Evolutionary conservation across 2,329 filamentous ascomycete genomes (phyloP).

Genomic region (Aschersonia sp.): DNA sequence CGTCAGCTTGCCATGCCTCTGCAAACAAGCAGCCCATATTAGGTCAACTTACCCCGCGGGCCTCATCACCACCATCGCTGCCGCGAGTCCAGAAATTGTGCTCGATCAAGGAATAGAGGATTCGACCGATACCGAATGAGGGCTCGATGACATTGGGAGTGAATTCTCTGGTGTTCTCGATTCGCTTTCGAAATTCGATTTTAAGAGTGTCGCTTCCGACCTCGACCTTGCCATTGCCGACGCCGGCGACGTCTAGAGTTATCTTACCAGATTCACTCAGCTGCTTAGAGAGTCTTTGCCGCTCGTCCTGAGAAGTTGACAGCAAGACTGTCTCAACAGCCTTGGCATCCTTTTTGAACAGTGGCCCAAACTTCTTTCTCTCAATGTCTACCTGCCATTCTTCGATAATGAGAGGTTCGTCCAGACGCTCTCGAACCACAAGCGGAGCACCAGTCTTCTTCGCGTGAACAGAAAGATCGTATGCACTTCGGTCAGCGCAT

Average conservation of each 20-base stretch:
- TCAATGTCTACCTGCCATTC: slow-evolving; percentile 81
- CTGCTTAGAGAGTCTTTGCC: slow-evolving; percentile 64
- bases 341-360: slow-evolving; percentile 91
- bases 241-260: slow-evolving; percentile 55
- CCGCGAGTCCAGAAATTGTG: slow-evolving; percentile 86
- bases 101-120: slow-evolving; percentile 85
- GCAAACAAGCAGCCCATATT: too few relatives aligned
- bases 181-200: slow-evolving; percentile 71
- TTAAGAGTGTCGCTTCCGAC: slow-evolving; percentile 65
- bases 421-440: slow-evolving; percentile 68
- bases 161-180: slow-evolving; percentile 78
- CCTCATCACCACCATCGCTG: slow-evolving; percentile 48
- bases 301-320: slow-evolving; percentile 63
- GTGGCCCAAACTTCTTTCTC: slow-evolving; percentile 91
- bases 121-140: slow-evolving; percentile 92
- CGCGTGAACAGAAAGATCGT: slow-evolving; percentile 82
- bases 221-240: slow-evolving; percentile 60
- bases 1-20: slow-evolving; percentile 5
- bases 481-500: slow-evolving; percentile 89
- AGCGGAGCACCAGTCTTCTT: slow-evolving; percentile 84
- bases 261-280: slow-evolving; percentile 64
- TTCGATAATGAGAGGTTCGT: slow-evolving; percentile 65
- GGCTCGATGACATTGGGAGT: slow-evolving; percentile 95
- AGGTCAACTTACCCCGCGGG: slow-evolving; percentile 58
- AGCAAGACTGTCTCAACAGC: slow-evolving; percentile 68